Evolutionary conservation across 2,329 filamentous ascomycete species (phyloP).

Genomic region (Apiospora arundinis): DNA sequence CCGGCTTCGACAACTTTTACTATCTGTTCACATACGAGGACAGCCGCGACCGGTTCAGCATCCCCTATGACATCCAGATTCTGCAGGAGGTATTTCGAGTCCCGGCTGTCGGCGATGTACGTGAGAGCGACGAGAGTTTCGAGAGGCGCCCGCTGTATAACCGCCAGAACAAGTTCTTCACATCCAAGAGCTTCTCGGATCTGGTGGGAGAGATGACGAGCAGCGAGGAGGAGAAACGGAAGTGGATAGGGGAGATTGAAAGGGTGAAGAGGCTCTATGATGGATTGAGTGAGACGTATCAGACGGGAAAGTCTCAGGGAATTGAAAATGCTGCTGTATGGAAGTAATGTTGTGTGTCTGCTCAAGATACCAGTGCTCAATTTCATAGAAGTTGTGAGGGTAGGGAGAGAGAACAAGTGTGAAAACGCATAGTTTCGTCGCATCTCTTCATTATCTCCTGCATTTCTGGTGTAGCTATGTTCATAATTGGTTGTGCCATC

Average conservation of each 20-base stretch:
- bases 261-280: constrained; percentile 57
- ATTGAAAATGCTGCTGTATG: constrained; percentile 54
- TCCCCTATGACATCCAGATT: constrained; percentile 65
- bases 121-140: constrained; percentile 47
- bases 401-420: too few relatives aligned
- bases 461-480: too few relatives aligned
- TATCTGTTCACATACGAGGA: constrained; percentile 67
- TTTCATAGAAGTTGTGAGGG: background rate
- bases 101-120: constrained; percentile 33
- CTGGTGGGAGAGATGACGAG: constrained; percentile 47
- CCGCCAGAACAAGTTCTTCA: constrained; percentile 62
- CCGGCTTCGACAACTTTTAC: constrained; percentile 62
- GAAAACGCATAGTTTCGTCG: too few relatives aligned
- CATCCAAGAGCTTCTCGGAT: constrained; percentile 49
- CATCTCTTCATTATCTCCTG: background rate
- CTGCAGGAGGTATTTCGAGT: constrained; percentile 62
- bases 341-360: constrained; percentile 41
- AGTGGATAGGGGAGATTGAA: constrained; percentile 48
- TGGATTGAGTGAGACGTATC: constrained; percentile 54
- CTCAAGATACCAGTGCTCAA: background rate
- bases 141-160: constrained; percentile 56
- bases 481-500: too few relatives aligned
- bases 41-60: constrained; percentile 60
- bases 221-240: constrained; percentile 36
- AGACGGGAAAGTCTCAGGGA: constrained; percentile 52